Evolutionary conservation across 345 rosid genomes (phyloP).

Genomic region (Rhodomyrtus tomentosa): DNA sequence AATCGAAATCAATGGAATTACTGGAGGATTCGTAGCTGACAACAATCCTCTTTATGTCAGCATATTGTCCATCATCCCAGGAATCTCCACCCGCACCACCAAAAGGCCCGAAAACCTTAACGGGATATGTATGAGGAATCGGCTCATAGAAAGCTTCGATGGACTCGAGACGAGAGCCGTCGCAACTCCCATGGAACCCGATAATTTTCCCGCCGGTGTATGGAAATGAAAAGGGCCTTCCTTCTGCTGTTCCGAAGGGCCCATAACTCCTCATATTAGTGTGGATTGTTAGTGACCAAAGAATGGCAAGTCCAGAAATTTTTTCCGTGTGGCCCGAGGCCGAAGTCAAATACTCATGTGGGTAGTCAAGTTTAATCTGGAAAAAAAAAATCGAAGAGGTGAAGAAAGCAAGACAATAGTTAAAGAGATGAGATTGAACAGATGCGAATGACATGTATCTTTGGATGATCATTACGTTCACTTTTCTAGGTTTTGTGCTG

Average conservation of each 20-base stretch:
- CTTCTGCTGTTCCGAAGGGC: not conserved
- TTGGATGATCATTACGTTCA: not conserved
- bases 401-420: not conserved
- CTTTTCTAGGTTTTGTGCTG: not conserved
- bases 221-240: not conserved
- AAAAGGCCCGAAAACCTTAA: not conserved
- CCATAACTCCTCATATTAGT: not conserved
- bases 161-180: not conserved
- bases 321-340: not conserved
- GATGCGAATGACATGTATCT: too few species aligned
- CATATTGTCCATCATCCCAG: not conserved
- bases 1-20: not conserved
- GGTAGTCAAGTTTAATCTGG: slow-evolving; percentile 3
- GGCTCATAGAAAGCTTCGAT: not conserved
- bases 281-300: not conserved
- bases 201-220: not conserved
- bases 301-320: not conserved
- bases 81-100: not conserved
- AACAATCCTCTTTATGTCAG: not conserved
- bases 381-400: not conserved
- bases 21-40: not conserved
- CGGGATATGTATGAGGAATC: not conserved
- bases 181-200: not conserved
- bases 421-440: not conserved
- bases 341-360: slow-evolving; percentile 1